These are phyloP conservation scores for Mollisiaceae sp. DNA, from an alignment of 2,329 filamentous ascomycete species.

Conservation along the genomic window DNA sequence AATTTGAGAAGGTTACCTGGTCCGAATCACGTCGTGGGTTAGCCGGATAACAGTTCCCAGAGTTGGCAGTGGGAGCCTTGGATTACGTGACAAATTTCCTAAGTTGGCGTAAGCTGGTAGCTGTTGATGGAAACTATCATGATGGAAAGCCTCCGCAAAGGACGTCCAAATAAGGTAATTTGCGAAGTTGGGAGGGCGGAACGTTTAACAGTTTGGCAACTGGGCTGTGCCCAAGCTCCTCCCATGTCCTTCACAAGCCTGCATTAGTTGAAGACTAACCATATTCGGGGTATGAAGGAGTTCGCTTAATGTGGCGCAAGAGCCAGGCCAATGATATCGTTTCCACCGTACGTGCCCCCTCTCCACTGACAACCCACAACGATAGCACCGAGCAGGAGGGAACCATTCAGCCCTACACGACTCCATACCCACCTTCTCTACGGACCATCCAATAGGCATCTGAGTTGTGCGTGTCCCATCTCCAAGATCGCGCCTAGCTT, in stretches of 20 bases:
- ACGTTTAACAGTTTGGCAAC: neutral
- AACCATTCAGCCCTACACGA: neutral
- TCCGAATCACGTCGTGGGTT: neutral
- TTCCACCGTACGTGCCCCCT: too few species aligned
- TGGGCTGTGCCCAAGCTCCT: neutral
- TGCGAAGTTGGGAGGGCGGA: constrained; percentile 14
- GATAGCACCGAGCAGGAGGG: neutral
- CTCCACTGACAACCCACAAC: neutral
- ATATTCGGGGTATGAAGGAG: constrained; percentile 13
- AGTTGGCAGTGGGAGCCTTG: neutral
- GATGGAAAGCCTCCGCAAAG: neutral
- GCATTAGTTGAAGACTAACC: neutral
- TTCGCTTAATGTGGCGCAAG: neutral
- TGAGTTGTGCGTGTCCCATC: neutral
- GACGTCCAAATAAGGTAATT: constrained; percentile 18
- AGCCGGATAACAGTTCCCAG: neutral
- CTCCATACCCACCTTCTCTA: neutral
- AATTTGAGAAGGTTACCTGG: neutral
- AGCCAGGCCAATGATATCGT: too few species aligned
- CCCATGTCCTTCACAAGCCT: neutral
- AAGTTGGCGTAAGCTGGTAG: neutral
- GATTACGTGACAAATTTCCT: neutral
- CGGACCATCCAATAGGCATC: neutral
- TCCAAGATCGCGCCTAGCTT: neutral
- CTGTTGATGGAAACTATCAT: neutral